A percentile compares a stretch with the other conserved stretches of the same genome.
Evolutionary conservation across 2,329 filamentous ascomycete genomes (phyloP).

Genomic region (Aspergillus glaucus): DNA sequence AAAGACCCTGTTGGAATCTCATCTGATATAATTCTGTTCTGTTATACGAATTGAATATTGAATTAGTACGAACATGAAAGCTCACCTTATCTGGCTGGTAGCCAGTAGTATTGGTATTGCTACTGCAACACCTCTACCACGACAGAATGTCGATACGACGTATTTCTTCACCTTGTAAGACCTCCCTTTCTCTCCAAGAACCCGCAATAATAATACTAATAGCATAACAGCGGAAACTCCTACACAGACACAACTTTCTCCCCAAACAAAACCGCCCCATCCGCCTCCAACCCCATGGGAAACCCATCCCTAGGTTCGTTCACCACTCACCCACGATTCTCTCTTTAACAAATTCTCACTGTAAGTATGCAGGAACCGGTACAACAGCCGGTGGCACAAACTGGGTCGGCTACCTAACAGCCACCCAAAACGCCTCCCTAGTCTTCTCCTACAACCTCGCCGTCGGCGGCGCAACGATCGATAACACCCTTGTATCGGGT

Average conservation of each 20-base stretch:
- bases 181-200: background rate
- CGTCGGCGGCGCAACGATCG: slow-evolving; percentile 49
- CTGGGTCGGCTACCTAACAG: slow-evolving; percentile 48
- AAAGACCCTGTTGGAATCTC: too few species aligned
- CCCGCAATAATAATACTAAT: background rate
- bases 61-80: slow-evolving; percentile 5
- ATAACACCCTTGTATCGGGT: slow-evolving; percentile 47
- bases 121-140: slow-evolving; percentile 13
- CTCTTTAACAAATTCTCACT: background rate
- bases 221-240: slow-evolving; percentile 50
- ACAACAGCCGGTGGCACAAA: slow-evolving; percentile 48
- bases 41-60: background rate
- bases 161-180: slow-evolving; percentile 41
- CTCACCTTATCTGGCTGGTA: slow-evolving; percentile 4
- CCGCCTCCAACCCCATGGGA: slow-evolving; percentile 51
- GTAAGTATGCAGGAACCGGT: slow-evolving; percentile 35
- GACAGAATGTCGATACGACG: slow-evolving; percentile 7
- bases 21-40: too few species aligned
- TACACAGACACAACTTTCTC: slow-evolving; percentile 58
- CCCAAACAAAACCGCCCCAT: slow-evolving; percentile 46
- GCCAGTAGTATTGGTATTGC: slow-evolving; percentile 8
- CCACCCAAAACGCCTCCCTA: slow-evolving; percentile 42
- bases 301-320: slow-evolving; percentile 45
- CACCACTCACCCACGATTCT: background rate
- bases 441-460: slow-evolving; percentile 51